Conservation (phyloP, 192 early-diverging fungal species). For the Coemansia sp. region DNA sequence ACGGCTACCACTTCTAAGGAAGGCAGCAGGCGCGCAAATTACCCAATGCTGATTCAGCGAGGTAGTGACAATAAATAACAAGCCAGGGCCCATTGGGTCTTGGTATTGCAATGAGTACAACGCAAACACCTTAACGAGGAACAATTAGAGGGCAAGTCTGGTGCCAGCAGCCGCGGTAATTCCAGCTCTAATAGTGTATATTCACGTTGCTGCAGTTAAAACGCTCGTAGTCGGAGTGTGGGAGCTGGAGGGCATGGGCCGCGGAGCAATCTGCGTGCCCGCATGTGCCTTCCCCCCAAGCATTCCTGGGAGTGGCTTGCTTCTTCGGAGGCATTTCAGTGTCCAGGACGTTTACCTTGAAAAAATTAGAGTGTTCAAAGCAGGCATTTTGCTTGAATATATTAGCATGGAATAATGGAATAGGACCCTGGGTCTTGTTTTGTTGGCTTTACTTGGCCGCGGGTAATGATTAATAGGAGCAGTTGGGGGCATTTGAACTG, state of each 20-base stretch:
- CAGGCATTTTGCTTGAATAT: conserved; percentile 57
- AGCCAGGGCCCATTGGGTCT: conserved; percentile 42
- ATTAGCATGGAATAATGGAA: conserved; percentile 75
- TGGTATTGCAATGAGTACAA: conserved; percentile 57
- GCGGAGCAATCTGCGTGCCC: conserved; percentile 29
- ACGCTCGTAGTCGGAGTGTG: conserved; percentile 62
- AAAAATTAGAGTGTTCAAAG: conserved; percentile 71
- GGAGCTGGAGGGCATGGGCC: conserved; percentile 23
- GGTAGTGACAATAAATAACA: conserved; percentile 59
- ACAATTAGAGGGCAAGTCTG: conserved; percentile 61
- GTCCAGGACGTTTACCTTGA: conserved; percentile 62
- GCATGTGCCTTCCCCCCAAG: conserved; percentile 18
- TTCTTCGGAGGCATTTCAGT: conserved; percentile 32
- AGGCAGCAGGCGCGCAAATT: conserved; percentile 64
- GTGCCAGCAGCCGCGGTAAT: conserved; percentile 59
- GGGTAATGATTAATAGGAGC: conserved; percentile 83
- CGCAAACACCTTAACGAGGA: conserved; percentile 55
- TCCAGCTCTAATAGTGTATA: conserved; percentile 63
- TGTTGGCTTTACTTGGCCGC: conserved; percentile 62
- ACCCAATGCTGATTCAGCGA: conserved; percentile 61
- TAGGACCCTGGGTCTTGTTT: conserved; percentile 68
- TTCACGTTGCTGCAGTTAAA: conserved; percentile 67
- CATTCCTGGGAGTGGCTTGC: conserved; percentile 39
- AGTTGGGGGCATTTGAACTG: conserved; percentile 84
- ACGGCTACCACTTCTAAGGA: conserved; percentile 66